Evolutionary conservation across 192 early-diverging fungal genomes (phyloP).

Genomic region (Funneliformis mosseae): DNA sequence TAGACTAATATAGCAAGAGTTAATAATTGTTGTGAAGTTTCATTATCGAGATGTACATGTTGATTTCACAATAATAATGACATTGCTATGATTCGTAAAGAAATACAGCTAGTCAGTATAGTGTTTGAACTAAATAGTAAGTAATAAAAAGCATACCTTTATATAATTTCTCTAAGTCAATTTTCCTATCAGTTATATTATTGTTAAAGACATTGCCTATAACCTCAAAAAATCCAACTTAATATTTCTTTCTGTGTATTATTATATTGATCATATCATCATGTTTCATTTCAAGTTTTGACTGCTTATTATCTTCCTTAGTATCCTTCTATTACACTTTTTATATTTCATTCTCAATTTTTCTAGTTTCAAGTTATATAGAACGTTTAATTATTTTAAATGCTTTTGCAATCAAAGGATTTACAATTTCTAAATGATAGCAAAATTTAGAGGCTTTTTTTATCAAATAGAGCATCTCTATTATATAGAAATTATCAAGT

Average conservation of each 20-base stretch:
- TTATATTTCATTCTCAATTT: neutral
- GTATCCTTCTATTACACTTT: conserved; percentile 10
- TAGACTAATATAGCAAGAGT: conserved; percentile 19
- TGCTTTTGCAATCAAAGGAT: conserved; percentile 6
- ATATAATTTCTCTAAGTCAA: conserved; percentile 27
- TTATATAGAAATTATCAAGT: conserved; percentile 21
- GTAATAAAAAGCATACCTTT: conserved; percentile 24
- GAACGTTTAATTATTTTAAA: conserved; percentile 30
- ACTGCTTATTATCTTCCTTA: conserved; percentile 16
- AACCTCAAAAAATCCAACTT: conserved; percentile 23
- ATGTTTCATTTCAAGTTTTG: conserved; percentile 26
- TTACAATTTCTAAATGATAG: conserved; percentile 23
- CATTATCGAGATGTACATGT: no score
- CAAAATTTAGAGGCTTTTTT: conserved; percentile 14
- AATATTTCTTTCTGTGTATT: conserved; percentile 24
- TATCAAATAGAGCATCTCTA: conserved; percentile 26
- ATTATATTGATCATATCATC: neutral
- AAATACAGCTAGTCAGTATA: conserved; percentile 18
- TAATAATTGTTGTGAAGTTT: conserved; percentile 25
- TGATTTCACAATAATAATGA: conserved; percentile 14
- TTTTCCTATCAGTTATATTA: no score
- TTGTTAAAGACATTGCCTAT: conserved; percentile 18
- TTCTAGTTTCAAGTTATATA: conserved; percentile 26
- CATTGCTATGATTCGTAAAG: conserved; percentile 17
- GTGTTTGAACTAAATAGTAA: conserved; percentile 14